These are phyloP conservation scores for Alternaria alternata DNA, from an alignment of 2,329 filamentous ascomycete genomes.

Conservation along the genomic window DNA sequence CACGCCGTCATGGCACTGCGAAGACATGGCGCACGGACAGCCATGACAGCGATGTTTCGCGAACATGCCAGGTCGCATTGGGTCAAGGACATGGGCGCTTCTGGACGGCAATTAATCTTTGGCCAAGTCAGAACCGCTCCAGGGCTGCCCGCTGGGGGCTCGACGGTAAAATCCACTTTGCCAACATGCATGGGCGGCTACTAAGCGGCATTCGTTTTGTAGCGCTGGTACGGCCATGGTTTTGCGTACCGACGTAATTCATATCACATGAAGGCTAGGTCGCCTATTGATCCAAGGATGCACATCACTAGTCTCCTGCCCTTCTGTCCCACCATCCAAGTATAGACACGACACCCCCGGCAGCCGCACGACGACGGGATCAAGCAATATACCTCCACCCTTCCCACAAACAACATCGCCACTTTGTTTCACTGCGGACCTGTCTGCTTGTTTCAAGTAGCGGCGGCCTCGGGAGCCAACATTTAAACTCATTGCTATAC, in stretches of 20 bases:
- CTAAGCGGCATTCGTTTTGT: neutral
- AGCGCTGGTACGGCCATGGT: constrained; percentile 2
- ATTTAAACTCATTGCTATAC: neutral
- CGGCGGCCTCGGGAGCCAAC: constrained; percentile 10
- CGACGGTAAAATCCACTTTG: neutral
- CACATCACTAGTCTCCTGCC: neutral
- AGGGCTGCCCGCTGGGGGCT: constrained; percentile 3
- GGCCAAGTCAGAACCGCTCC: constrained; percentile 4
- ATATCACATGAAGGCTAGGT: neutral
- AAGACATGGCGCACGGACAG: constrained; percentile 5
- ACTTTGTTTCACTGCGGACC: neutral
- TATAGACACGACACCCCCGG: constrained; percentile 11
- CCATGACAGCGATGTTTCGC: constrained; percentile 4
- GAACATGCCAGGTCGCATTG: neutral
- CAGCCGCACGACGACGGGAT: constrained; percentile 4
- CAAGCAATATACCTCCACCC: constrained; percentile 2
- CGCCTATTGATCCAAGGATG: constrained; percentile 8
- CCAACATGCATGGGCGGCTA: neutral
- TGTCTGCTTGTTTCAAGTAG: constrained; percentile 2
- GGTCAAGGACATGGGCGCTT: constrained; percentile 2
- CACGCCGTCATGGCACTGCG: neutral
- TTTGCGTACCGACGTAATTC: constrained; percentile 12
- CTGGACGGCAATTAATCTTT: neutral
- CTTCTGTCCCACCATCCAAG: constrained; percentile 10
- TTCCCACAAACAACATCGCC: neutral